Base-by-base conservation (phyloP, 345 rosid genomes). In the Gossypium raimondii region DNA sequence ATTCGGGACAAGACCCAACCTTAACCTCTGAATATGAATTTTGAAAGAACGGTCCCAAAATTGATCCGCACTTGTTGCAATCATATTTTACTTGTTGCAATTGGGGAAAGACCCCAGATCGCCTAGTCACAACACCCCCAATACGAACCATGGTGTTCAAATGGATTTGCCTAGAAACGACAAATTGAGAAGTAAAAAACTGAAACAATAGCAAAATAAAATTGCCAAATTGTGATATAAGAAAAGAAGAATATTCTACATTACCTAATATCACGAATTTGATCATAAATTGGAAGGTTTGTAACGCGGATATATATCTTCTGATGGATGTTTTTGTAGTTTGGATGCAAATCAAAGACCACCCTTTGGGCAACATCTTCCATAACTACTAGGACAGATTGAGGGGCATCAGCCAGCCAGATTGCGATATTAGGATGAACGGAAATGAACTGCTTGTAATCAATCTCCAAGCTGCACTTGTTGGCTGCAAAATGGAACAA, bases 391-490 rank as follows among this genome's bases (percentile, higher is more conserved):
- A 95, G 88, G 60, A 95, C 98, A 78, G 99, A 87, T 63, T 93
- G 99, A 44, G 99, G 97, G 45, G 98, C 99, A 90, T 93, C 99
- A 1, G 99, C 97, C 72, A 91, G 85, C 97, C 98, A 95, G 74
- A 93, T 95, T 7, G 99, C 97, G 78, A 95, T 95, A 76, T 95
- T 95, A 16, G 98, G 98, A 82, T 93, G 97, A 63, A 89, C 87
- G 51, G 86, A 90, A 50, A 95, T 93, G 84, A 95, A 91, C 25
- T 95, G 90, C 70, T 89, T 93, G 83, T 93, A 93, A 78, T 95
- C 97, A 65, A 95, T 87, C 85, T 93, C 97, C 85, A 95, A 82
- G 83, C 97, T 91, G 51, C 98, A 90, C 77, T 86, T 93, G 68
- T 95, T 95, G 41, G 97, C 99, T 93, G 89, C 83, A 86, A 76